Conservation (phyloP, 139 green algal genomes). For the Chlorella sorokiniana region DNA sequence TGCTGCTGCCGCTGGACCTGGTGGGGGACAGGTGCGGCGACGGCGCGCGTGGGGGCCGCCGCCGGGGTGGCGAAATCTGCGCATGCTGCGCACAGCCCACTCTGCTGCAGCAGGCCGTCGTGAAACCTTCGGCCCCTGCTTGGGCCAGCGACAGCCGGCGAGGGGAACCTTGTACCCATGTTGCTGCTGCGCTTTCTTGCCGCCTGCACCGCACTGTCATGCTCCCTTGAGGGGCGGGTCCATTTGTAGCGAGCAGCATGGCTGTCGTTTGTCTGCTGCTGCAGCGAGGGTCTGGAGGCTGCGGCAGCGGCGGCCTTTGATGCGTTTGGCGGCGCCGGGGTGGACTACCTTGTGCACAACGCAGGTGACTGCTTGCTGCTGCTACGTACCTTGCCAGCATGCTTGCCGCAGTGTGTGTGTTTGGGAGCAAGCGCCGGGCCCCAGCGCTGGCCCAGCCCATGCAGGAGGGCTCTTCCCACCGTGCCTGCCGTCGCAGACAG, state of each 20-base stretch:
- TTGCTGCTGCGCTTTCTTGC: too few relatives aligned
- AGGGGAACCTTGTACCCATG: too few relatives aligned
- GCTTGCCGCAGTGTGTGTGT: background rate
- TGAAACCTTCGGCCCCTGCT: too few relatives aligned
- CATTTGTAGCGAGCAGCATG: too few relatives aligned
- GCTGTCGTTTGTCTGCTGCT: slow-evolving; percentile 25
- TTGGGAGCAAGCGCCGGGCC: background rate
- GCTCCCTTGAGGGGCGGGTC: too few relatives aligned
- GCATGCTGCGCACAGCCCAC: background rate
- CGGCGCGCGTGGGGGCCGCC: background rate
- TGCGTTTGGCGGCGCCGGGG: slow-evolving; percentile 60
- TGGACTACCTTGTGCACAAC: slow-evolving; percentile 81
- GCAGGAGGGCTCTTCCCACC: background rate
- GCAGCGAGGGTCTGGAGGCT: slow-evolving; percentile 15
- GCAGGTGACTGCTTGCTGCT: slow-evolving; percentile 52
- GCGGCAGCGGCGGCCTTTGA: slow-evolving; percentile 31
- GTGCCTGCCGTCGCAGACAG: background rate
- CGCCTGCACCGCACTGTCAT: background rate
- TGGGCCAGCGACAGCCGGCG: too few relatives aligned
- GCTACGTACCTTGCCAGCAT: background rate
- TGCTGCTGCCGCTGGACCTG: slow-evolving; percentile 80
- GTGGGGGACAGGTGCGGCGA: slow-evolving; percentile 50
- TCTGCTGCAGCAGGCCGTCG: too few relatives aligned
- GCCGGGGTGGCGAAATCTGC: background rate
- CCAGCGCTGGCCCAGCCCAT: background rate